Percentiles rank a stretch among this genome's conserved stretches.
phyloP scores from a whole-genome alignment of 169 alveolate genomes.

The Plasmodium relictum region DNA sequence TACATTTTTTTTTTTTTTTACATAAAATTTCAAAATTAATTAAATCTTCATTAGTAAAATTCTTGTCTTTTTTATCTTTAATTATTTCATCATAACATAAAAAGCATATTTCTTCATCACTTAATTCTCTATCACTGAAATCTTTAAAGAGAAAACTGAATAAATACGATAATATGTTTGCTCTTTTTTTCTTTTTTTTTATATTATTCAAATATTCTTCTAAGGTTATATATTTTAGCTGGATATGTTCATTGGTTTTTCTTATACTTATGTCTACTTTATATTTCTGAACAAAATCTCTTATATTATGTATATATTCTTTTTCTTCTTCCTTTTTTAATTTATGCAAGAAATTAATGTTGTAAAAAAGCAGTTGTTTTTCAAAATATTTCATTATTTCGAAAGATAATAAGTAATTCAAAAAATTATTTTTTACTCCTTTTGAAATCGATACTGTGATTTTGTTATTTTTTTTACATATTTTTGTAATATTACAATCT shows the following conservation, averaged over 20 bases:
- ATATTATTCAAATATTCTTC: conserved; percentile 20
- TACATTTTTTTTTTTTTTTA: conserved; percentile 55
- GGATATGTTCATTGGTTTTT: conserved; percentile 36
- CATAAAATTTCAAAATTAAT: conserved; percentile 31
- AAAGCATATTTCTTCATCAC: conserved; percentile 67
- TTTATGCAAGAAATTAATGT: conserved; percentile 7
- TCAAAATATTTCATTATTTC: conserved; percentile 10
- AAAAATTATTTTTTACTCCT: background rate
- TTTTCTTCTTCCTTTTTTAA: conserved; percentile 6
- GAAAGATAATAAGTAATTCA: background rate
- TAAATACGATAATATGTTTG: background rate
- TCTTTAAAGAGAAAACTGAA: background rate
- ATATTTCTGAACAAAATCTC: conserved; percentile 14
- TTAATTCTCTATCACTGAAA: background rate
- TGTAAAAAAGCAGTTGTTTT: background rate
- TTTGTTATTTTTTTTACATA: conserved; percentile 22
- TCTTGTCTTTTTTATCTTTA: conserved; percentile 23
- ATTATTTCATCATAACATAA: conserved; percentile 63
- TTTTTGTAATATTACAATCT: conserved; percentile 10
- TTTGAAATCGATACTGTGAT: conserved; percentile 18
- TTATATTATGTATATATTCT: conserved; percentile 5
- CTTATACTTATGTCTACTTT: conserved; percentile 2
- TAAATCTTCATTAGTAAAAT: conserved; percentile 9
- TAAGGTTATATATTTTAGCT: conserved; percentile 33
- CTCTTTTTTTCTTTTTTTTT: conserved; percentile 12